phyloP scores from a whole-genome alignment of 2,329 filamentous ascomycete genomes.

The Stagonosporopsis cucurbitacearum region DNA sequence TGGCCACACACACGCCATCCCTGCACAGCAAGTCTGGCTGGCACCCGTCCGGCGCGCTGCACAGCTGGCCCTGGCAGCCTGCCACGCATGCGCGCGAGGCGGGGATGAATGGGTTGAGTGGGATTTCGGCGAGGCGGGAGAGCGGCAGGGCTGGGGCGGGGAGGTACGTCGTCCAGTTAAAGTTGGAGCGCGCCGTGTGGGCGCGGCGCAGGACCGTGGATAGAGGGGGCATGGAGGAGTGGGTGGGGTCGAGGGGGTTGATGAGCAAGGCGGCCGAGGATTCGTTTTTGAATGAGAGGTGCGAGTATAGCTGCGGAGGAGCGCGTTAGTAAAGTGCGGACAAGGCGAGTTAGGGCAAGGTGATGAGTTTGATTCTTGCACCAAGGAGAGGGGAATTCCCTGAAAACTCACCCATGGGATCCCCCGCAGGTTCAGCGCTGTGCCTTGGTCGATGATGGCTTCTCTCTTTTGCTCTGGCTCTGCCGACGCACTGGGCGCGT shows the following conservation, averaged over 20 bases:
- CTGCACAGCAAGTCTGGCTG: slow-evolving; percentile 38
- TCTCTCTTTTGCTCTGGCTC: slow-evolving; percentile 42
- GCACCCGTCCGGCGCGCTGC: slow-evolving; percentile 38
- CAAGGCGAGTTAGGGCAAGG: no score
- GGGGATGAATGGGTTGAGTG: slow-evolving; percentile 41
- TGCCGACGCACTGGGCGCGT: slow-evolving; percentile 31
- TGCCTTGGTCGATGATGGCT: slow-evolving; percentile 45
- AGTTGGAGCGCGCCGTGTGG: slow-evolving; percentile 37
- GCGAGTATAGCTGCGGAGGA: slow-evolving; percentile 37
- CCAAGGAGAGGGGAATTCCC: not conserved
- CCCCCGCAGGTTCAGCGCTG: slow-evolving; percentile 44
- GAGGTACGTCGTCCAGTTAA: slow-evolving; percentile 40
- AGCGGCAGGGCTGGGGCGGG: slow-evolving; percentile 26
- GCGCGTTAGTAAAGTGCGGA: no score
- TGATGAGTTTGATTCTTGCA: no score
- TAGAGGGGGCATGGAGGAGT: slow-evolving; percentile 35
- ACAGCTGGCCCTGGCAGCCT: slow-evolving; percentile 42
- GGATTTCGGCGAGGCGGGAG: slow-evolving; percentile 26
- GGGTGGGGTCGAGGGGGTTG: slow-evolving; percentile 30
- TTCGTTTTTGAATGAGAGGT: slow-evolving; percentile 37
- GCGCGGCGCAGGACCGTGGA: slow-evolving; percentile 29
- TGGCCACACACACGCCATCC: slow-evolving; percentile 39
- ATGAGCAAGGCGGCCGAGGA: slow-evolving; percentile 29
- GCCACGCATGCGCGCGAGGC: slow-evolving; percentile 38
- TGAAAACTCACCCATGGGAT: slow-evolving; percentile 42